Base-by-base conservation (phyloP, 345 rosid species). In the Camelina laxa region DNA sequence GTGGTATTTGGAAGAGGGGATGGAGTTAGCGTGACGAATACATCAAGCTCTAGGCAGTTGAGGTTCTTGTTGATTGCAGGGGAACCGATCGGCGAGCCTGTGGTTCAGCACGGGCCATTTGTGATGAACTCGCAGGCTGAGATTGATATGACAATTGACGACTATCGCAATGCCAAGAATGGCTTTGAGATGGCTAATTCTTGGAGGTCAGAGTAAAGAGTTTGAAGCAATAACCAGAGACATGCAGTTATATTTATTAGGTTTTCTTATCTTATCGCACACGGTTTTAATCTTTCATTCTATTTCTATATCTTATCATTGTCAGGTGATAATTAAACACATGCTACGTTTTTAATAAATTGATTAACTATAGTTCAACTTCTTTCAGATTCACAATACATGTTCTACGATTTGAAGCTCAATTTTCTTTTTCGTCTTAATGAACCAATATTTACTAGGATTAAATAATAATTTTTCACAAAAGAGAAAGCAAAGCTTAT, bases 111-210 rank as follows among this genome's bases (percentile, higher is more conserved):
- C 38, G 95, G 95, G 0, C 93, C 98, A 0, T 89, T 93, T 75
- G 97, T 91, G 80, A 93, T 93, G 98, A 93, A 91, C 85, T 79
- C 93, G 13, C 85, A 85, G 22, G 89, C 82, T 63, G 89, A 91
- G 70, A 93, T 89, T 67, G 88, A 89, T 60, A 87, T 85, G 58
- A 78, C 98, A 38, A 85, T 91, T 9, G 84, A 79, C 44, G 98
- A 93, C 79, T 93, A 85, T 59, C 85, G 83, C 31, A 72, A 80
- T 3, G 54, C 73, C 67, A 81, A 75, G 75, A 93, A 93, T 68
- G 97, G 97, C 10, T 93, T 93, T 69, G 97, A 93, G 73, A 82
- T 76, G 85, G 95, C 90, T 1, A 78, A 77, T 84, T n/a, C 69
- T 56, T 90, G 90, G 96, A 44, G 48, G 44, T 64, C 70, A 64